Evolutionary conservation across 73 alveolate genomes (phyloP).

Genomic region (Uronychia setigera): DNA sequence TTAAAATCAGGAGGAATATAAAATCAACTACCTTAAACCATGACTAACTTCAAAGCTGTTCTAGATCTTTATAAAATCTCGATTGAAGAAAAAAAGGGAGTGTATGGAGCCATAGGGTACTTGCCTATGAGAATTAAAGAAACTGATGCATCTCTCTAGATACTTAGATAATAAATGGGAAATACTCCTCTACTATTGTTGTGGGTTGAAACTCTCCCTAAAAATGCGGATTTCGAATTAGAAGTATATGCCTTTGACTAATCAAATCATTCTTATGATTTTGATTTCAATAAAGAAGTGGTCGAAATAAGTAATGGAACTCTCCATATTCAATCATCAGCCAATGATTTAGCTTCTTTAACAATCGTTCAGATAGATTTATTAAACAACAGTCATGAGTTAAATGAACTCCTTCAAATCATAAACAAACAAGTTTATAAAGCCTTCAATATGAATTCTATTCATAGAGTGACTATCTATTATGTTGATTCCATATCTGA

Average conservation of each 20-base stretch:
- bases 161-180: background rate
- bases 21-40: conserved; percentile 11
- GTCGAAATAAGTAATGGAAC: background rate
- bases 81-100: background rate
- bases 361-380: too few species aligned
- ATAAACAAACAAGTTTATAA: too few species aligned
- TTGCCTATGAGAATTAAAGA: conserved; percentile 3
- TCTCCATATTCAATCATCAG: background rate
- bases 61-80: background rate
- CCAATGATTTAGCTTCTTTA: too few species aligned
- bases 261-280: background rate
- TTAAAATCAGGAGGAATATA: background rate
- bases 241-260: conserved; percentile 1
- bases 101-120: conserved; percentile 18
- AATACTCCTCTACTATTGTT: conserved; percentile 5
- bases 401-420: too few species aligned
- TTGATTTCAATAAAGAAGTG: background rate
- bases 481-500: too few species aligned
- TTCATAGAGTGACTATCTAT: too few species aligned
- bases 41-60: conserved; percentile 39
- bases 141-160: background rate
- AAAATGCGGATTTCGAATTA: conserved; percentile 20
- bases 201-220: conserved; percentile 25
- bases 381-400: too few species aligned
- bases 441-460: too few species aligned